These are phyloP conservation scores for Meyerozyma athensensis DNA, from an alignment of 1,139 yeast genomes.

Conservation along the genomic window DNA sequence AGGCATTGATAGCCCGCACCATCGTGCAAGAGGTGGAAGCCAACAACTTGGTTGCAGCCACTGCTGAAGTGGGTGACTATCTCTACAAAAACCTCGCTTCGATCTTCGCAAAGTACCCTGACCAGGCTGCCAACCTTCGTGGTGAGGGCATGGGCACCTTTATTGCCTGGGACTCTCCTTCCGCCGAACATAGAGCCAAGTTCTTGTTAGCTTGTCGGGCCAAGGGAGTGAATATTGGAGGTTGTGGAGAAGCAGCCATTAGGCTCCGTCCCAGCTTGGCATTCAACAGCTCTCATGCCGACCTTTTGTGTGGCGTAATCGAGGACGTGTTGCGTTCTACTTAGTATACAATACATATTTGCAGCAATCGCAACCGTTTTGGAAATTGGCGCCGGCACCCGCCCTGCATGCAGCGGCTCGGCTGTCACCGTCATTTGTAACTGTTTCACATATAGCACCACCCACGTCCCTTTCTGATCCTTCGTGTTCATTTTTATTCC, in stretches of 20 bases:
- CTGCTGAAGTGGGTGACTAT: slow-evolving; percentile 57
- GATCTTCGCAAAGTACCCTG: slow-evolving; percentile 42
- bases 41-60: slow-evolving; percentile 46
- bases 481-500: too few relatives aligned
- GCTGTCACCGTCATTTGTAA: too few relatives aligned
- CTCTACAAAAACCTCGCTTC: slow-evolving; percentile 43
- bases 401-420: too few relatives aligned
- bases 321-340: slow-evolving; percentile 28
- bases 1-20: slow-evolving; percentile 59
- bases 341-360: too few relatives aligned
- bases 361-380: too few relatives aligned
- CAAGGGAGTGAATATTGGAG: slow-evolving; percentile 67
- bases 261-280: slow-evolving; percentile 70
- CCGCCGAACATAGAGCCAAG: slow-evolving; percentile 44
- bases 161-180: slow-evolving; percentile 67
- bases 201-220: slow-evolving; percentile 46
- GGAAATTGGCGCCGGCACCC: too few relatives aligned
- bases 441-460: too few relatives aligned
- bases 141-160: slow-evolving; percentile 68
- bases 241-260: slow-evolving; percentile 61
- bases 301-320: slow-evolving; percentile 47
- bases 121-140: slow-evolving; percentile 48
- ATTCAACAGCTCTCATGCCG: slow-evolving; percentile 65
- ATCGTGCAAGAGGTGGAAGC: slow-evolving; percentile 55
- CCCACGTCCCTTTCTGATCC: too few relatives aligned